phyloP scores from a whole-genome alignment of 164 flowering plant genomes.

The Chimonanthus salicifolius region DNA sequence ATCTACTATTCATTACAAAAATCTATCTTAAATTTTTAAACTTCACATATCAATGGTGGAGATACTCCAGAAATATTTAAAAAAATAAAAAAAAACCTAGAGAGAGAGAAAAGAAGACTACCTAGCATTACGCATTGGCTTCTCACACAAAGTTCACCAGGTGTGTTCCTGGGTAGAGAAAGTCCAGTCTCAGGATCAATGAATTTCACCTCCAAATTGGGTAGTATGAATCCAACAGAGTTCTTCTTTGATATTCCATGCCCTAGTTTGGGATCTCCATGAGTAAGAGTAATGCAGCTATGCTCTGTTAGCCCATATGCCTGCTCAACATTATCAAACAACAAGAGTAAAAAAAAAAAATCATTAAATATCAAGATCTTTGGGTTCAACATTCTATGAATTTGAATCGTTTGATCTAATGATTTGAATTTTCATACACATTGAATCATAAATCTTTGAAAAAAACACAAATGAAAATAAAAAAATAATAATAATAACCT shows the following conservation, averaged over 20 bases:
- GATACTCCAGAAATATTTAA: too few relatives aligned
- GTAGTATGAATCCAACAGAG: conserved; percentile 90
- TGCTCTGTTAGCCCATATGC: conserved; percentile 93
- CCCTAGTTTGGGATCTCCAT: conserved; percentile 47
- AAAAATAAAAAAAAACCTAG: too few relatives aligned
- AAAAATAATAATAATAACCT: conserved; percentile 34
- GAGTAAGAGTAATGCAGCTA: conserved; percentile 87
- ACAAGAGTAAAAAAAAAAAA: too few relatives aligned
- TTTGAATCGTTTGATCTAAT: too few relatives aligned
- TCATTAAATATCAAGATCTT: neutral
- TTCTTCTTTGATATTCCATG: conserved; percentile 56
- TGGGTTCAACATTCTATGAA: neutral
- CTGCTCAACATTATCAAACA: neutral
- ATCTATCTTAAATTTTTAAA: too few relatives aligned
- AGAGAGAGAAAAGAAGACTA: conserved; percentile 11
- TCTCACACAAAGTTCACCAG: conserved; percentile 86
- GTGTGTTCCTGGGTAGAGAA: conserved; percentile 73
- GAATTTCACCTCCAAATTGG: conserved; percentile 87
- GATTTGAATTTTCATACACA: too few relatives aligned
- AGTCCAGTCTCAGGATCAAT: conserved; percentile 70
- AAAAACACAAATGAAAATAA: too few relatives aligned
- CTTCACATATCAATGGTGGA: too few relatives aligned
- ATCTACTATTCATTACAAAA: too few relatives aligned
- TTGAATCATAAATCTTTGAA: too few relatives aligned
- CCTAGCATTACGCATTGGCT: conserved; percentile 98